A percentile compares a stretch with the other conserved stretches of the same genome.
Evolutionary conservation across 2,329 filamentous ascomycete species (phyloP).

Genomic region (Neonectria neomacrospora): DNA sequence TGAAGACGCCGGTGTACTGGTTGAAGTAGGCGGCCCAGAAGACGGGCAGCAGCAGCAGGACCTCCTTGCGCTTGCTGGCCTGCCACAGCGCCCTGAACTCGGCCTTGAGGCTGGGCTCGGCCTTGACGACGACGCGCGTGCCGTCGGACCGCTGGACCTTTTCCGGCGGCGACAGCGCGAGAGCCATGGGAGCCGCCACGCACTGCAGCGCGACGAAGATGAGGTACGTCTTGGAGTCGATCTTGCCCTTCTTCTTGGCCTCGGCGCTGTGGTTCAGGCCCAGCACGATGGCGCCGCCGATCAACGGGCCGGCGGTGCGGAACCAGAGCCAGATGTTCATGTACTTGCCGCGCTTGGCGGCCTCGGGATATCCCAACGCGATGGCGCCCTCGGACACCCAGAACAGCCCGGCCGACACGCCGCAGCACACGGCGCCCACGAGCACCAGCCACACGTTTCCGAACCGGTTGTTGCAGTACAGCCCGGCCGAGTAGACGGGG

Average conservation of each 20-base stretch:
- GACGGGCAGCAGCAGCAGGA: slow-evolving; percentile 12
- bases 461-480: slow-evolving; percentile 61
- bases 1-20: slow-evolving; percentile 20
- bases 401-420: slow-evolving; percentile 59
- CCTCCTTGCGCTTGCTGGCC: slow-evolving; percentile 15
- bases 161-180: slow-evolving; percentile 21
- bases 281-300: slow-evolving; percentile 52
- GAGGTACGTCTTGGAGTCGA: slow-evolving; percentile 33
- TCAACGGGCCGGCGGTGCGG: slow-evolving; percentile 9
- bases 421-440: slow-evolving; percentile 59
- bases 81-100: slow-evolving; percentile 15
- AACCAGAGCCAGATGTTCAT: slow-evolving; percentile 27
- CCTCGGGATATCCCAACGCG: slow-evolving; percentile 56
- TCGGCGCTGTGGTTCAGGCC: slow-evolving; percentile 55
- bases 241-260: slow-evolving; percentile 34
- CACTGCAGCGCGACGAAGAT: slow-evolving; percentile 29
- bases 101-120: slow-evolving; percentile 6
- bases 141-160: slow-evolving; percentile 23
- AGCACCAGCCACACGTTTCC: slow-evolving; percentile 63
- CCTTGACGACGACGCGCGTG: slow-evolving; percentile 15
- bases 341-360: slow-evolving; percentile 22
- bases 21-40: slow-evolving; percentile 26
- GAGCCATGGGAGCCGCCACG: slow-evolving; percentile 13
- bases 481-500: slow-evolving; percentile 57
- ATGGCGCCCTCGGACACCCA: slow-evolving; percentile 62